A percentile compares a stretch with the other conserved stretches of the same genome.
Evolutionary conservation across 2,329 filamentous ascomycete genomes (phyloP).

Genomic region (Diaporthe sp.): DNA sequence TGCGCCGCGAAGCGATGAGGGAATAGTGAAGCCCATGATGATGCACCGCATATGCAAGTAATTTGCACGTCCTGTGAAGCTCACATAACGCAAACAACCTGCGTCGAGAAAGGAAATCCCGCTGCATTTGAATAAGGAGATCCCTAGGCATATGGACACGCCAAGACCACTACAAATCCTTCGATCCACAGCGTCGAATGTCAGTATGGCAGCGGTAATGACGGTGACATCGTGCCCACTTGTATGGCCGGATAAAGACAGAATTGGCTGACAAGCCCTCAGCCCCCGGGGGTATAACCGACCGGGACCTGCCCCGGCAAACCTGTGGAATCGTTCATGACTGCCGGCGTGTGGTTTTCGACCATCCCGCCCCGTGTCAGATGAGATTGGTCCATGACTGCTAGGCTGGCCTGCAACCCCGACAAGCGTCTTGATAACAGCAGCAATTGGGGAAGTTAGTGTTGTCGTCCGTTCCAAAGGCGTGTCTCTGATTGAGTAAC

Average conservation of each 20-base stretch:
- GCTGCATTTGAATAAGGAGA: slow-evolving; percentile 11
- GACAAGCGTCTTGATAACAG: not conserved
- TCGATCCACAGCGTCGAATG: slow-evolving; percentile 3
- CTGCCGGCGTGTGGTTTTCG: slow-evolving; percentile 2
- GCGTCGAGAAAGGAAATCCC: not conserved
- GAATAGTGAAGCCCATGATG: slow-evolving; percentile 12
- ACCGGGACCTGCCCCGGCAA: not conserved
- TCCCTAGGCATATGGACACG: not conserved
- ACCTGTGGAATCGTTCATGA: not conserved
- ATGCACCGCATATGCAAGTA: not conserved
- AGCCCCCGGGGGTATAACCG: not conserved
- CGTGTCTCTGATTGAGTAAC: too few species aligned
- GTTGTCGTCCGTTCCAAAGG: not conserved
- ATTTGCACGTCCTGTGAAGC: not conserved
- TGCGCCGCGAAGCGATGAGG: slow-evolving; percentile 3
- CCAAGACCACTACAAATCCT: slow-evolving; percentile 29
- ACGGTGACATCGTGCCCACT: slow-evolving; percentile 24
- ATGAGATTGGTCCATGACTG: slow-evolving; percentile 14
- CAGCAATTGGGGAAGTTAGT: not conserved
- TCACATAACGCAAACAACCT: not conserved
- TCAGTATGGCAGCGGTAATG: slow-evolving; percentile 3
- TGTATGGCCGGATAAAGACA: slow-evolving; percentile 9
- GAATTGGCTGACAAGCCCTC: slow-evolving; percentile 9
- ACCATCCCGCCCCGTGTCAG: slow-evolving; percentile 19
- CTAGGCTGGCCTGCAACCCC: not conserved